phyloP scores from a whole-genome alignment of 2,329 filamentous ascomycete genomes.

The Epicoccum nigrum region DNA sequence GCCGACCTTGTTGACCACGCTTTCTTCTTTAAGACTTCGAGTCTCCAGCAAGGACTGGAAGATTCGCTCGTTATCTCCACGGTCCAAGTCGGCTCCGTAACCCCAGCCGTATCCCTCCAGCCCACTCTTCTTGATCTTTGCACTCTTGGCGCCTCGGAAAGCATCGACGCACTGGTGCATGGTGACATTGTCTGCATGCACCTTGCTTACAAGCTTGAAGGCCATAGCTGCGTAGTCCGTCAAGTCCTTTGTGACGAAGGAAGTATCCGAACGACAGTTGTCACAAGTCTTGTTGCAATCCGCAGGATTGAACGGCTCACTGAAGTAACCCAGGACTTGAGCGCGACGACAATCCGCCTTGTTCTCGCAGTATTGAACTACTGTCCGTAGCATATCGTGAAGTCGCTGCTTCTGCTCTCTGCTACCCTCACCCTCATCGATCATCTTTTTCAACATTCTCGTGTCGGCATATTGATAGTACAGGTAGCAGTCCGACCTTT shows the following conservation, averaged over 20 bases:
- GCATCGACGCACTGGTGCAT: constrained; percentile 83
- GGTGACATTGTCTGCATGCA: constrained; percentile 63
- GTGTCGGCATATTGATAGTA: constrained; percentile 86
- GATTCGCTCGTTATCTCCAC: constrained; percentile 81
- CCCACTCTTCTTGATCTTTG: constrained; percentile 61
- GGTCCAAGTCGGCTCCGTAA: constrained; percentile 70
- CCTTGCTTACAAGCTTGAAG: constrained; percentile 68
- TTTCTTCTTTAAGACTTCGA: constrained; percentile 74
- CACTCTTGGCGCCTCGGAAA: constrained; percentile 72
- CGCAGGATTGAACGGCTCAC: constrained; percentile 75
- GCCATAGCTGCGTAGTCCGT: constrained; percentile 75
- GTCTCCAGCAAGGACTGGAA: constrained; percentile 78
- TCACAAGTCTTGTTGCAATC: constrained; percentile 82
- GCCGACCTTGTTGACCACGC: constrained; percentile 65
- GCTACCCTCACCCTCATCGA: constrained; percentile 78
- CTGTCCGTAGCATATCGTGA: constrained; percentile 80
- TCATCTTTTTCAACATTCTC: constrained; percentile 76
- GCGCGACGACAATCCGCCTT: constrained; percentile 83
- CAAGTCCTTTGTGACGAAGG: constrained; percentile 77
- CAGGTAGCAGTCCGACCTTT: constrained; percentile 85
- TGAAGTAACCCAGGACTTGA: constrained; percentile 93
- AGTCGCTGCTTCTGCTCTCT: constrained; percentile 83
- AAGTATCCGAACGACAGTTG: constrained; percentile 78
- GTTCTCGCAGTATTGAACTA: constrained; percentile 90
- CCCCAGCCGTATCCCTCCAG: constrained; percentile 65